Evolutionary conservation across 164 flowering plant genomes (phyloP), one percentile per base, ranked within the genome.

Genomic region (Taxillus chinensis): DNA sequence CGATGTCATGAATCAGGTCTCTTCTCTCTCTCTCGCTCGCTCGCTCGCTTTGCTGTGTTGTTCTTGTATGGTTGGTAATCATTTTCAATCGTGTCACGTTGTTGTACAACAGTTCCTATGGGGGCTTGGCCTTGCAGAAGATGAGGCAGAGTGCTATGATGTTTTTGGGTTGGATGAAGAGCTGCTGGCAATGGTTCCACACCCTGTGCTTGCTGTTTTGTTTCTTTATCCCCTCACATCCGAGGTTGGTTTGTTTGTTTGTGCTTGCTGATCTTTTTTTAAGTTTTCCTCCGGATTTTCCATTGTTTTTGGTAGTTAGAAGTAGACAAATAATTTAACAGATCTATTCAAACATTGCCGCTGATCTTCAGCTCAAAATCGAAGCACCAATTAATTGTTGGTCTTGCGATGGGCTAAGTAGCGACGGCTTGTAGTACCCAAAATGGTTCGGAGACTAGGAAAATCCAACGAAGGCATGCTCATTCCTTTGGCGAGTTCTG

Each of bases 1-100:
- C 16, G 97, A 95, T 59, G 81, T 95, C 59, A 95, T 95, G 99
- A 95, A 95, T 67, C 97, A 95, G 97, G 99, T 84, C 53, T 56
- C 7, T 7, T 39, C 43, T 48, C 41, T 51, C 46, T 62, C 12
- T 61, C 27, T 55, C 41, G 46, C 57, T 4, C 7, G 41, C 45
- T 15, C 14, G 0, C 48, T 43, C 5, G 39, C 15, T 53, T 55
- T 14, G 42, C 46, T 17, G 41, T 46, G 48, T 42, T 58, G 1
- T 48, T 7, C 48, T 8, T 9, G 41, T 39, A 40, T 13, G 8
- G 60, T 2, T 43, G 7, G 46, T 6, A 43, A 6, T 43, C 10
- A 43, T 43, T 43, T 43, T 43, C 2, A 43, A 43, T 9, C 10
- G 10, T 43, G 46, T 12, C 52, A 11, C 6, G 58, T 27, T 27